Conservation (phyloP, 495 filamentous ascomycete species). For the Platismatia glauca region DNA sequence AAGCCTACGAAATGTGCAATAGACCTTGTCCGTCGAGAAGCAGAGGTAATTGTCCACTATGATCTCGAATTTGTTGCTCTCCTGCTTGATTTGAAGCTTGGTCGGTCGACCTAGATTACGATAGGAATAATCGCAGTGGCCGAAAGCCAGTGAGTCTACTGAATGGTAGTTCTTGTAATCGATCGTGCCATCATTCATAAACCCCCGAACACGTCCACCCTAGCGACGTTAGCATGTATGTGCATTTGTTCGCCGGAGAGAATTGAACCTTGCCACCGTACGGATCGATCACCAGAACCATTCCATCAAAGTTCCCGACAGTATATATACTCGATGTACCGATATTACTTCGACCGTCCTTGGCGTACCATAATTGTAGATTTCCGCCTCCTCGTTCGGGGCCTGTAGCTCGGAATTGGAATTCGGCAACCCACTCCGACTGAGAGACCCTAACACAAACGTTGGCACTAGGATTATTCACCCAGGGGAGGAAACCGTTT, state of each 20-base stretch:
- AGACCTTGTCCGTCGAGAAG: constrained; percentile 70
- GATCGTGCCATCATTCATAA: constrained; percentile 82
- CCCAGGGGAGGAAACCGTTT: constrained; percentile 26
- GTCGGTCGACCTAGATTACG: constrained; percentile 82
- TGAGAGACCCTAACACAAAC: constrained; percentile 34
- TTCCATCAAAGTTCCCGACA: constrained; percentile 70
- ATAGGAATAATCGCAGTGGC: constrained; percentile 84
- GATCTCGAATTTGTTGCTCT: constrained; percentile 58
- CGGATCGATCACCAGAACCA: constrained; percentile 79
- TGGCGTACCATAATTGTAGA: constrained; percentile 85
- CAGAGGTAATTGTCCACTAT: constrained; percentile 73
- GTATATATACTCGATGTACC: constrained; percentile 74
- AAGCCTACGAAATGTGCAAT: background rate
- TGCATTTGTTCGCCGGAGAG: background rate
- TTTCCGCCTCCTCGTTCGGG: constrained; percentile 81
- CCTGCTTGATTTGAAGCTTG: constrained; percentile 63
- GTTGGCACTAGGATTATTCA: constrained; percentile 17
- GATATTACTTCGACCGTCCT: constrained; percentile 55
- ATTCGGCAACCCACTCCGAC: constrained; percentile 66
- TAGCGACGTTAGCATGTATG: constrained; percentile 24
- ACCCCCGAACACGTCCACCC: constrained; percentile 77
- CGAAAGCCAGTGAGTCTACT: constrained; percentile 83
- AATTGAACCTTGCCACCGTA: constrained; percentile 59
- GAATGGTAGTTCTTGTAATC: constrained; percentile 72
- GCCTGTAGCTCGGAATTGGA: constrained; percentile 81